These are phyloP conservation scores for Termitomyces bulborhizus DNA, from an alignment of 768 basidiomycete species.

Conservation along the genomic window DNA sequence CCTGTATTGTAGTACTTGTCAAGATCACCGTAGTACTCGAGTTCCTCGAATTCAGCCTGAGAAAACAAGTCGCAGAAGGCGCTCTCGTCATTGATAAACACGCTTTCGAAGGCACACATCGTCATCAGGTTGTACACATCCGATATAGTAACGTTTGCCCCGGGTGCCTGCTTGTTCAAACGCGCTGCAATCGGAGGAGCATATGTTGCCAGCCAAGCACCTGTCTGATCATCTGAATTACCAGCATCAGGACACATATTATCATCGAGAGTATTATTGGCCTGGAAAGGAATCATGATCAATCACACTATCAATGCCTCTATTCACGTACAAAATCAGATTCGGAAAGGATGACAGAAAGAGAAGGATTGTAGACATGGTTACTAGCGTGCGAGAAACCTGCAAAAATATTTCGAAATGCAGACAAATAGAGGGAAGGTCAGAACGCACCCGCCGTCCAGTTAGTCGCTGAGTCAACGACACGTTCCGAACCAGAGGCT, in stretches of 20 bases:
- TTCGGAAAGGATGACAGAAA: constrained; percentile 56
- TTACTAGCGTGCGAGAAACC: constrained; percentile 56
- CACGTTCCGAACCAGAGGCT: constrained; percentile 45
- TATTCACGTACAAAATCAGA: constrained; percentile 39
- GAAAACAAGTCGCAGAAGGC: constrained; percentile 74
- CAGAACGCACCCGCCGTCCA: constrained; percentile 56
- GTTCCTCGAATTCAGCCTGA: constrained; percentile 51
- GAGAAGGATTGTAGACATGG: constrained; percentile 33
- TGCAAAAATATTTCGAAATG: constrained; percentile 17
- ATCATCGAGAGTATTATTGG: constrained; percentile 66
- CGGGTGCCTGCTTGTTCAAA: constrained; percentile 56
- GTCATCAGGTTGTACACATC: constrained; percentile 61
- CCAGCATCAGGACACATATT: constrained; percentile 56
- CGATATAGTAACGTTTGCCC: constrained; percentile 45
- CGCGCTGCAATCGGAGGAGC: constrained; percentile 49
- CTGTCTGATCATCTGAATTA: constrained; percentile 34
- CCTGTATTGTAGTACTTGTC: constrained; percentile 78
- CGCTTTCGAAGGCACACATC: constrained; percentile 79
- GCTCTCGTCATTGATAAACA: constrained; percentile 42
- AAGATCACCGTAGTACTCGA: constrained; percentile 68
- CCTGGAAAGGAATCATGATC: background rate
- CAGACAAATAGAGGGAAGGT: background rate
- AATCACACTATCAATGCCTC: background rate
- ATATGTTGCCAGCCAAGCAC: constrained; percentile 52
- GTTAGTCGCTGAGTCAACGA: constrained; percentile 60